A percentile compares a stretch with the other conserved stretches of the same genome.
Evolutionary conservation across 345 rosid species (phyloP).

Genomic region (Eutrema heterophyllum): DNA sequence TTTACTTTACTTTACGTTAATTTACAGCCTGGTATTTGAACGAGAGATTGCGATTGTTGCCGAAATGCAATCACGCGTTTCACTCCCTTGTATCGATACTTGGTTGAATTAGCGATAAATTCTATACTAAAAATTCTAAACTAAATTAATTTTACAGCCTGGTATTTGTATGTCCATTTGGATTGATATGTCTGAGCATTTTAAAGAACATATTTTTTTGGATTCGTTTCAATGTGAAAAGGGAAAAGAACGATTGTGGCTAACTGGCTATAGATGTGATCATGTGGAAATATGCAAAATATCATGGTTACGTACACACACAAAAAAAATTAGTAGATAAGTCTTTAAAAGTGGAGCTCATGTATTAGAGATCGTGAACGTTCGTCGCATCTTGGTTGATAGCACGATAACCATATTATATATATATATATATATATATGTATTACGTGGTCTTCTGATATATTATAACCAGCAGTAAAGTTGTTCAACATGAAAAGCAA

Average conservation of each 20-base stretch:
- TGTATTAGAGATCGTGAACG: slow-evolving; percentile 25
- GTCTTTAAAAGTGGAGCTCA: slow-evolving; percentile 11
- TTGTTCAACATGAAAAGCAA: not conserved
- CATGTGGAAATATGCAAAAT: not conserved
- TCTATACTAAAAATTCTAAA: too few species aligned
- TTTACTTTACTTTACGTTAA: not conserved
- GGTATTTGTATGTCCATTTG: not conserved
- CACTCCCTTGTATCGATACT: slow-evolving; percentile 82
- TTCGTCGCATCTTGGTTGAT: slow-evolving; percentile 25
- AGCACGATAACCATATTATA: slow-evolving; percentile 16
- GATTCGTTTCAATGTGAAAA: not conserved
- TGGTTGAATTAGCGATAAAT: too few species aligned
- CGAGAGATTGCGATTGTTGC: slow-evolving; percentile 62
- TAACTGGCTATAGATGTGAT: not conserved
- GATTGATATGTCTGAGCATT: not conserved
- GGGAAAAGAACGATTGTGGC: not conserved
- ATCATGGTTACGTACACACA: not conserved
- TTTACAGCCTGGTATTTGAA: too few species aligned
- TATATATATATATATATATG: not conserved
- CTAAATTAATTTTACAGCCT: not conserved
- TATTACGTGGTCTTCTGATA: not conserved
- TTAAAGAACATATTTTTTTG: not conserved
- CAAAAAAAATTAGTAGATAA: not conserved
- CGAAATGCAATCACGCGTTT: slow-evolving; percentile 80
- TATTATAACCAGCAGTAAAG: not conserved